Percentiles rank a stretch among this genome's conserved stretches.
phyloP scores from a whole-genome alignment of 2,329 filamentous ascomycete genomes.

The Diaporthe vaccinii region DNA sequence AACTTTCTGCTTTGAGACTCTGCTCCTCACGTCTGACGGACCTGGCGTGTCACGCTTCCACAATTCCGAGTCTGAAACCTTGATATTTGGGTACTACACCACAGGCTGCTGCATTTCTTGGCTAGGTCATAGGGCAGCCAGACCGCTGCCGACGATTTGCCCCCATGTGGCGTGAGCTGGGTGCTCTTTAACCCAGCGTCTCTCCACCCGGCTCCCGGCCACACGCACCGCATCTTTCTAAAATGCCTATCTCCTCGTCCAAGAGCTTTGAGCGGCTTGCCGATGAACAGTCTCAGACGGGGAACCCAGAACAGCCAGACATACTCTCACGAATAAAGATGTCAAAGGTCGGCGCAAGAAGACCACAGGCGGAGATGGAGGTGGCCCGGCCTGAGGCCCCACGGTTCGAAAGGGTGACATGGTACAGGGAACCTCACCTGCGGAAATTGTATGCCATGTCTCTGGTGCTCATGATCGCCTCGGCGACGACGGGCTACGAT shows the following conservation, averaged over 20 bases:
- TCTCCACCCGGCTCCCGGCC: background rate
- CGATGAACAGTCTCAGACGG: background rate
- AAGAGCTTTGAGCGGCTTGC: conserved; percentile 26
- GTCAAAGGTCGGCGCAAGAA: conserved; percentile 12
- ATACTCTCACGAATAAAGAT: conserved; percentile 19
- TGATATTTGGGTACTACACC: background rate
- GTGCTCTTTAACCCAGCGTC: background rate
- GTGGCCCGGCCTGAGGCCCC: conserved; percentile 57
- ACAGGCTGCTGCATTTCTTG: background rate
- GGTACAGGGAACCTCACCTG: conserved; percentile 68
- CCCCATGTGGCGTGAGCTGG: conserved; percentile 19
- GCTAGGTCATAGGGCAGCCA: background rate
- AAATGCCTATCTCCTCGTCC: conserved; percentile 18
- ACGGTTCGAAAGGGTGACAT: conserved; percentile 66
- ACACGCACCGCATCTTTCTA: conserved; percentile 2
- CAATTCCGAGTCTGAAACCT: background rate
- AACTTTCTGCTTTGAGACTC: background rate
- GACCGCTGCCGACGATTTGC: background rate
- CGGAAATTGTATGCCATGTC: conserved; percentile 61
- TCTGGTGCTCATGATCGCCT: conserved; percentile 43
- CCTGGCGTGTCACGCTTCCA: conserved; percentile 1
- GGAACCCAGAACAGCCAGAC: background rate
- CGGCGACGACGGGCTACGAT: conserved; percentile 41
- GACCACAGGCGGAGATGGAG: conserved; percentile 12
- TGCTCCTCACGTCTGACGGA: conserved; percentile 3